Conservation (phyloP, 352 stramenopile genomes). For the Discostella stelligera region DNA sequence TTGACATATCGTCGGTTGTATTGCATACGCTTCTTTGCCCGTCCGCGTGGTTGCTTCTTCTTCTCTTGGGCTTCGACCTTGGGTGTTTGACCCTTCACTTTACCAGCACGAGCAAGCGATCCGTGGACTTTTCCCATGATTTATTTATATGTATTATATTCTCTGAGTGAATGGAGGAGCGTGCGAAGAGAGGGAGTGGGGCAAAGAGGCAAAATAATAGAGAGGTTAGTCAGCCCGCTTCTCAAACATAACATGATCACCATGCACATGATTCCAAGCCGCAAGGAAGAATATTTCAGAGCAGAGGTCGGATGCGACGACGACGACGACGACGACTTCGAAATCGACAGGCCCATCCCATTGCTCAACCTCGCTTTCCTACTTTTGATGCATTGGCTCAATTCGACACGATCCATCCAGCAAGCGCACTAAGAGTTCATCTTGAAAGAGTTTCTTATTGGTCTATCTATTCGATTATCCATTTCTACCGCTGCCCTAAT, state of each 20-base stretch:
- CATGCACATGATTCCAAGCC: background rate
- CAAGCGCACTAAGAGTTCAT: no score
- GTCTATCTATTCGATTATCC: no score
- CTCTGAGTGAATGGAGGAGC: slow-evolving; percentile 3
- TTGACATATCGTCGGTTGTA: slow-evolving; percentile 99
- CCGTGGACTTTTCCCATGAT: slow-evolving; percentile 95
- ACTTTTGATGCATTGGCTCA: no score
- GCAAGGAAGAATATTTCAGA: background rate
- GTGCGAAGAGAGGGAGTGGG: background rate
- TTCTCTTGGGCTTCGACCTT: slow-evolving; percentile 99
- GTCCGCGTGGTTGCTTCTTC: slow-evolving; percentile 97
- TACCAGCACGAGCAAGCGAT: slow-evolving; percentile 99
- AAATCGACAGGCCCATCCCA: no score
- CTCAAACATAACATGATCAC: background rate
- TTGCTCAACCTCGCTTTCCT: no score
- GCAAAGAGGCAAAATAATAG: background rate
- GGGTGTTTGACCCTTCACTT: slow-evolving; percentile 99
- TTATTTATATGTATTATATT: slow-evolving; percentile 35
- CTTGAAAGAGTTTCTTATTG: no score
- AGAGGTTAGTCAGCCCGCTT: background rate
- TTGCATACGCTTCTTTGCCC: slow-evolving; percentile 99
- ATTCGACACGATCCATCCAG: no score
- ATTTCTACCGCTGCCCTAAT: background rate
- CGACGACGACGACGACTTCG: no score
- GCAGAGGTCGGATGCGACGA: no score